phyloP scores from a whole-genome alignment of 2,329 filamentous ascomycete genomes.

The Microdochium nivale region DNA sequence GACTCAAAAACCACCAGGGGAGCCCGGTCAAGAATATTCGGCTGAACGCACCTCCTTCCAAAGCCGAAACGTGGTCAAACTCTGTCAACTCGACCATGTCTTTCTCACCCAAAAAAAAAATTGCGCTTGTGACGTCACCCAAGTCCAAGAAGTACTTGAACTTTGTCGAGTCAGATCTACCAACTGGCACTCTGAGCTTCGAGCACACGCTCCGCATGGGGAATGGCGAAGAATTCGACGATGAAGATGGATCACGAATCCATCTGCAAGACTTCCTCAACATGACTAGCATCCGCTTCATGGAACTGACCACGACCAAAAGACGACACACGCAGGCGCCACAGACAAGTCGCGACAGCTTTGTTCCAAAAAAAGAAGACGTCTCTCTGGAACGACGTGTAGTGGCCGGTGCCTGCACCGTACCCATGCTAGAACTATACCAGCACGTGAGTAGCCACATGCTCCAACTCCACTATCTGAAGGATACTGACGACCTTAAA shows the following conservation, averaged over 20 bases:
- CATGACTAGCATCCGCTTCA: constrained; percentile 94
- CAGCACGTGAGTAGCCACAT: constrained; percentile 58
- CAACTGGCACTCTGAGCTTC: constrained; percentile 32
- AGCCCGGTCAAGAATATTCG: constrained; percentile 71
- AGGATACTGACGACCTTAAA: constrained; percentile 22
- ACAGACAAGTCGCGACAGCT: constrained; percentile 31
- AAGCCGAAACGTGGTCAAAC: constrained; percentile 47
- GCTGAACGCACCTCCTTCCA: constrained; percentile 60
- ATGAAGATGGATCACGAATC: constrained; percentile 54
- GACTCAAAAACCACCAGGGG: constrained; percentile 61
- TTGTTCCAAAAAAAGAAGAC: constrained; percentile 36
- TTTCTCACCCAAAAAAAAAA: constrained; percentile 38
- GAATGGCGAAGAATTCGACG: constrained; percentile 32
- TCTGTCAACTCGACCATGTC: constrained; percentile 22
- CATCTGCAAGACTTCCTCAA: constrained; percentile 89
- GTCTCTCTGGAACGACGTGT: constrained; percentile 67
- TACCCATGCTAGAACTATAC: constrained; percentile 89
- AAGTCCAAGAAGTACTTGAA: constrained; percentile 46
- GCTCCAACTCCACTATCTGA: not conserved
- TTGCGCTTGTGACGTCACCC: constrained; percentile 41
- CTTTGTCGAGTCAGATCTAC: constrained; percentile 39
- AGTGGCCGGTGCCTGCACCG: constrained; percentile 80
- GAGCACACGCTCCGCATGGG: constrained; percentile 30
- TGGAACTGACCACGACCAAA: constrained; percentile 97
- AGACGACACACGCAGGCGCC: constrained; percentile 74